Conservation (phyloP, 2,329 filamentous ascomycete species). For the Aureobasidium sp. region DNA sequence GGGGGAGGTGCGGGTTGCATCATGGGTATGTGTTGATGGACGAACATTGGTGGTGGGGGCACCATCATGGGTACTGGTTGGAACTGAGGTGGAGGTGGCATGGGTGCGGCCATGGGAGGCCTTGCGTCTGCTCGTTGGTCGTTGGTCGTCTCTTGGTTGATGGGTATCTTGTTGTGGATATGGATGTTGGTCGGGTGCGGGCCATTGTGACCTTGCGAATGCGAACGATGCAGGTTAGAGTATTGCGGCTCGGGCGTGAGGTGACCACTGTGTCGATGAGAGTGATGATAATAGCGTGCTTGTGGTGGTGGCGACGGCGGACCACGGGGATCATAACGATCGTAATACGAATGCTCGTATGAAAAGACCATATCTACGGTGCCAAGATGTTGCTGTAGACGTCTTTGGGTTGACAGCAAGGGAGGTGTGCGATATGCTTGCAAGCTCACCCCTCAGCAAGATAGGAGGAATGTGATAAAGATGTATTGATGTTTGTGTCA, state of each 20-base stretch:
- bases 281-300: constrained; percentile 18
- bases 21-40: not conserved
- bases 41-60: constrained; percentile 15
- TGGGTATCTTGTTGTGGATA: constrained; percentile 49
- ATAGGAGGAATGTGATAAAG: constrained; percentile 11
- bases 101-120: constrained; percentile 5
- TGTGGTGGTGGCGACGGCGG: constrained; percentile 6
- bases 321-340: not conserved
- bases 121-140: constrained; percentile 10
- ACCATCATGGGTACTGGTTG: constrained; percentile 12
- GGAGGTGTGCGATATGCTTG: not conserved
- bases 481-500: not conserved
- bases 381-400: not conserved
- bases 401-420: not conserved
- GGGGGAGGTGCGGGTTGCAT: not conserved
- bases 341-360: constrained; percentile 10
- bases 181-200: constrained; percentile 48
- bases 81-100: constrained; percentile 21
- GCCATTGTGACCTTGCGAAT: constrained; percentile 45
- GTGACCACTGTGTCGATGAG: constrained; percentile 26
- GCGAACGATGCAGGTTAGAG: constrained; percentile 45
- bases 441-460: not conserved
- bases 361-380: not conserved
- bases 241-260: constrained; percentile 27
- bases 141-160: constrained; percentile 32